A percentile compares a stretch with the other conserved stretches of the same genome.
Evolutionary conservation across 306 rosid species (phyloP).

Genomic region (Ammopiptanthus mongolicus): DNA sequence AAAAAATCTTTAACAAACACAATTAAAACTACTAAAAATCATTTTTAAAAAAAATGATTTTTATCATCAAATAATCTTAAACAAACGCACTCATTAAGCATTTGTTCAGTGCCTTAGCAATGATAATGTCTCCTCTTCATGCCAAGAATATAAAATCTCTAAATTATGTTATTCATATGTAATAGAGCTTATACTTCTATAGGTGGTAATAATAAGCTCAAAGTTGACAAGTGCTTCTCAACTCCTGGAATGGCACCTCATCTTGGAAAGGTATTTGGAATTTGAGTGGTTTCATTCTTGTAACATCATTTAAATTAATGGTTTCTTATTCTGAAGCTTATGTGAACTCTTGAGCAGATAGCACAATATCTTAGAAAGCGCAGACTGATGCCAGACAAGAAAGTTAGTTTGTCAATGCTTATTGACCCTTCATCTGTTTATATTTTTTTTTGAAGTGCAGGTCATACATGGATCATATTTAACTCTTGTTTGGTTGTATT

Average conservation of each 20-base stretch:
- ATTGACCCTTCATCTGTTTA: background rate
- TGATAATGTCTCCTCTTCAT: background rate
- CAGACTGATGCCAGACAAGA: conserved; percentile 92
- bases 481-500: conserved; percentile 24
- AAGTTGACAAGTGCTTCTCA: conserved; percentile 94
- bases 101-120: background rate
- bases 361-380: conserved; percentile 93
- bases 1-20: too few species aligned
- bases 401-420: conserved; percentile 51
- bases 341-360: conserved; percentile 54
- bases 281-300: conserved; percentile 2
- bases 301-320: conserved; percentile 11
- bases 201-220: conserved; percentile 79
- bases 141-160: background rate
- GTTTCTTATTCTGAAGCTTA: conserved; percentile 19
- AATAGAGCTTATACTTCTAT: conserved; percentile 26
- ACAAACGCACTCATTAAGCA: too few species aligned
- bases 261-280: conserved; percentile 69
- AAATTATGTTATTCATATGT: background rate
- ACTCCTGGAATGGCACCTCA: conserved; percentile 95
- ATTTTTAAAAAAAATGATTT: too few species aligned
- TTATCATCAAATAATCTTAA: too few species aligned
- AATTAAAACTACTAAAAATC: too few species aligned
- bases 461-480: conserved; percentile 2
- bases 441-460: conserved; percentile 8